Evolutionary conservation across 2,329 filamentous ascomycete genomes (phyloP).

Genomic region (Venturia oleaginea): DNA sequence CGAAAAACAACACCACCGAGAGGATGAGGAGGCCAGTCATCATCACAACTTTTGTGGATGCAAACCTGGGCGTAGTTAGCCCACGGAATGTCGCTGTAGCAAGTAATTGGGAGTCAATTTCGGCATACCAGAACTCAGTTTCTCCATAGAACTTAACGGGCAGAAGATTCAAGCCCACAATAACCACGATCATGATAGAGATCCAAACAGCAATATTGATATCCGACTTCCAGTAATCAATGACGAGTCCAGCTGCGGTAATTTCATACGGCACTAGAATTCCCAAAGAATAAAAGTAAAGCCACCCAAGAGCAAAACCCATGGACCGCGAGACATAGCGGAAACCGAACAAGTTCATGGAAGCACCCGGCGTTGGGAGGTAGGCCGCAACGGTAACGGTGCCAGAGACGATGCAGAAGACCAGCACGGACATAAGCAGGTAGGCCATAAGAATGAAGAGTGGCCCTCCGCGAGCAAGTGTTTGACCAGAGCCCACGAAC

Average conservation of each 20-base stretch:
- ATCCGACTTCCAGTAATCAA: conserved; percentile 56
- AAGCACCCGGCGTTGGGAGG: conserved; percentile 46
- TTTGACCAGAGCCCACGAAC: conserved; percentile 33
- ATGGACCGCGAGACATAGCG: conserved; percentile 37
- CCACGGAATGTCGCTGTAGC: not conserved
- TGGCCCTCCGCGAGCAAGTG: conserved; percentile 31
- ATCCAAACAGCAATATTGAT: conserved; percentile 77
- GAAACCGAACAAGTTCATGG: conserved; percentile 41
- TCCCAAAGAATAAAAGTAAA: conserved; percentile 52
- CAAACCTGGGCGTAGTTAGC: conserved; percentile 21
- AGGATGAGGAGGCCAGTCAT: conserved; percentile 38
- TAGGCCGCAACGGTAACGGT: conserved; percentile 52
- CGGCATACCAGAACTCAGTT: conserved; percentile 42
- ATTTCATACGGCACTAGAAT: conserved; percentile 79
- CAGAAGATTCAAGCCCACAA: conserved; percentile 37
- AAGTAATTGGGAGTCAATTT: conserved; percentile 21
- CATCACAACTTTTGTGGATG: conserved; percentile 36
- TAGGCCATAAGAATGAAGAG: conserved; percentile 37
- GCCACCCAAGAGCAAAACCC: conserved; percentile 35
- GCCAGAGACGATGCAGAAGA: conserved; percentile 36
- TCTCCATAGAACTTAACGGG: conserved; percentile 50
- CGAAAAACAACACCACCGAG: conserved; percentile 35
- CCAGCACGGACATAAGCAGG: conserved; percentile 35
- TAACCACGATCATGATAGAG: conserved; percentile 42
- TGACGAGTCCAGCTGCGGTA: conserved; percentile 68